These are phyloP conservation scores for Aspergillus bombycis DNA, from an alignment of 2,329 filamentous ascomycete genomes.

Conservation along the genomic window DNA sequence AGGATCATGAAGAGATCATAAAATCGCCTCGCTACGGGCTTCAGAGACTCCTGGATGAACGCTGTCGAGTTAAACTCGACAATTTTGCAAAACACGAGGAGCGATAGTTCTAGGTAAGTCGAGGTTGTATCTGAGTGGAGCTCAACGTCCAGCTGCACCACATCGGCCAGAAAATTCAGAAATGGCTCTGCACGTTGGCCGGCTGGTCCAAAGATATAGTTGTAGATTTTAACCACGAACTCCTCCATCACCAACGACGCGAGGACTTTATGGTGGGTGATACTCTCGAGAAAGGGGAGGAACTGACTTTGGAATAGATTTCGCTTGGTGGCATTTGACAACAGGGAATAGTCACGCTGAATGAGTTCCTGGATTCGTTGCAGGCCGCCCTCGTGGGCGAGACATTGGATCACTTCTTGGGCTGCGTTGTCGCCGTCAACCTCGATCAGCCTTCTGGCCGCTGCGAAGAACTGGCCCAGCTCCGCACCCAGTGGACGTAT, in stretches of 20 bases:
- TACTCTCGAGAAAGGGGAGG: constrained; percentile 46
- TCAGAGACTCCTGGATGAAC: constrained; percentile 30
- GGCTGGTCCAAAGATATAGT: constrained; percentile 46
- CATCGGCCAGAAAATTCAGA: constrained; percentile 34
- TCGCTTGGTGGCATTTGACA: constrained; percentile 10
- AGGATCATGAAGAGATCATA: constrained; percentile 18
- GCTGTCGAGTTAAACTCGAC: constrained; percentile 45
- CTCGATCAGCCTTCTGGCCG: constrained; percentile 29
- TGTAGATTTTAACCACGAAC: constrained; percentile 48
- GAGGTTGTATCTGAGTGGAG: background rate
- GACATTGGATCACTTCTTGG: constrained; percentile 33
- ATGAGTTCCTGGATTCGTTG: constrained; percentile 30
- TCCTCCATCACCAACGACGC: constrained; percentile 48
- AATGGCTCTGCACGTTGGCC: constrained; percentile 42
- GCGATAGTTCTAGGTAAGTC: constrained; percentile 23
- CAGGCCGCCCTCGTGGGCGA: constrained; percentile 35
- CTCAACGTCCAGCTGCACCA: constrained; percentile 14
- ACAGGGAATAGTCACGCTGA: constrained; percentile 5
- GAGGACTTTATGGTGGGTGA: constrained; percentile 47
- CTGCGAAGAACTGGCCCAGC: constrained; percentile 26
- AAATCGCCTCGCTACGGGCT: constrained; percentile 21
- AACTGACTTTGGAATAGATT: constrained; percentile 30
- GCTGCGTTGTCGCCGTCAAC: constrained; percentile 20
- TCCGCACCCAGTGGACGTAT: background rate
- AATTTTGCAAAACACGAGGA: constrained; percentile 32